These are phyloP conservation scores for Pneumocystis sp. DNA, from an alignment of 1,139 yeast genomes.

Conservation along the genomic window DNA sequence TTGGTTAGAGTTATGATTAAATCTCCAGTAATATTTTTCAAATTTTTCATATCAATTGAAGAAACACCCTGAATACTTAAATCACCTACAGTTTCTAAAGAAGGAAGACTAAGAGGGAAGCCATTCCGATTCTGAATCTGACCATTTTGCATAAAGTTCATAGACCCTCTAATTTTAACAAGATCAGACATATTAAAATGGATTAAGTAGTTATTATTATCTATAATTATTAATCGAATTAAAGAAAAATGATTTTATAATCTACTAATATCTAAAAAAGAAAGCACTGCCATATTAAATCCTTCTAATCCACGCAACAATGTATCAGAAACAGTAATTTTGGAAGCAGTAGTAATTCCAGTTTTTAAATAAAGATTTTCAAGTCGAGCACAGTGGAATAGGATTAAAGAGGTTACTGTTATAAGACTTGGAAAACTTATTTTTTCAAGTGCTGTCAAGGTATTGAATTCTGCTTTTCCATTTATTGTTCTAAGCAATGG, in stretches of 20 bases:
- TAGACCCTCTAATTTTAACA: not conserved
- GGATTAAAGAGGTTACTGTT: not conserved
- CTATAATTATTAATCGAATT: not conserved
- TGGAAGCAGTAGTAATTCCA: not conserved
- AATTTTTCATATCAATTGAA: constrained; percentile 53
- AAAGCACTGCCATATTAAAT: not conserved
- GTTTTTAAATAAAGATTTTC: not conserved
- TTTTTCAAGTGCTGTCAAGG: not conserved
- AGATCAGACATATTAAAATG: not conserved
- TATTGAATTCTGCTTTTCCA: not conserved
- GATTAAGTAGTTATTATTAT: not conserved
- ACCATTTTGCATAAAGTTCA: not conserved
- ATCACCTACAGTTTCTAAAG: constrained; percentile 71
- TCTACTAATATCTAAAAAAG: not conserved
- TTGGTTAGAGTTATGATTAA: constrained; percentile 52
- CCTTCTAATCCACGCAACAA: not conserved
- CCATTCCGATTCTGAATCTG: constrained; percentile 44
- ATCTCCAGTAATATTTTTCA: constrained; percentile 63
- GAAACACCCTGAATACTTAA: constrained; percentile 66
- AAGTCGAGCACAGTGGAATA: not conserved
- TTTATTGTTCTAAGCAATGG: not conserved
- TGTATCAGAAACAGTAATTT: not conserved
- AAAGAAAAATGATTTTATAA: not conserved
- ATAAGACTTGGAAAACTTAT: not conserved
- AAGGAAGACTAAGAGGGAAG: constrained; percentile 58